Percentiles rank a stretch among this genome's conserved stretches.
phyloP scores from a whole-genome alignment of 495 filamentous ascomycete genomes.

The Eremomyces bilateralis region DNA sequence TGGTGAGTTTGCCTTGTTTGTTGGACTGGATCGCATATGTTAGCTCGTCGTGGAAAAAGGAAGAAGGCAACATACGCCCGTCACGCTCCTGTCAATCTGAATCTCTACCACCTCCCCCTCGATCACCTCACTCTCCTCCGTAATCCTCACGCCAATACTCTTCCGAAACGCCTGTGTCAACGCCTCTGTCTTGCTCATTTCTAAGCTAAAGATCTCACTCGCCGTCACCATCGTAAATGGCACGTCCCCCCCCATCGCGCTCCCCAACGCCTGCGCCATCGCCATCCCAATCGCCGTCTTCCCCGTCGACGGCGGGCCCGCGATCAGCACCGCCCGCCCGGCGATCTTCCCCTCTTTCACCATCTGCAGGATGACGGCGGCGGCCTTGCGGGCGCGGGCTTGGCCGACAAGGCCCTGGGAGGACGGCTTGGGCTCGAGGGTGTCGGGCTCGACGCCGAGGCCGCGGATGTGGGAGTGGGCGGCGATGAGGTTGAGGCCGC shows the following conservation, averaged over 20 bases:
- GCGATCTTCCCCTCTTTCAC: constrained; percentile 97
- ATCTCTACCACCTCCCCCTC: constrained; percentile 99
- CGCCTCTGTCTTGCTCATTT: constrained; percentile 98
- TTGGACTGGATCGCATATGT: constrained; percentile 29
- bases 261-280: constrained; percentile 85
- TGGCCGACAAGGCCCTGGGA: constrained; percentile 96
- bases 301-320: constrained; percentile 89
- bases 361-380: constrained; percentile 91
- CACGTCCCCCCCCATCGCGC: constrained; percentile 74
- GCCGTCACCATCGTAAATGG: constrained; percentile 91
- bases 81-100: constrained; percentile 93
- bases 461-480: constrained; percentile 96
- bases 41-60: neutral
- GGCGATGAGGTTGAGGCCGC: constrained; percentile 86
- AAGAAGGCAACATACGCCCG: constrained; percentile 34
- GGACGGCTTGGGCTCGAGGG: constrained; percentile 61
- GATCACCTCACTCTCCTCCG: constrained; percentile 96
- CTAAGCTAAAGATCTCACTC: constrained; percentile 92
- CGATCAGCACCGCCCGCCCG: constrained; percentile 82
- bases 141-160: constrained; percentile 89
- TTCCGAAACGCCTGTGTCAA: constrained; percentile 94
- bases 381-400: constrained; percentile 86
- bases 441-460: constrained; percentile 79
- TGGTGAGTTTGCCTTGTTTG: constrained; percentile 97
- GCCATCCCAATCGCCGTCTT: constrained; percentile 99